phyloP scores from a whole-genome alignment of 768 basidiomycete genomes.

The Hemileccinum impolitum region DNA sequence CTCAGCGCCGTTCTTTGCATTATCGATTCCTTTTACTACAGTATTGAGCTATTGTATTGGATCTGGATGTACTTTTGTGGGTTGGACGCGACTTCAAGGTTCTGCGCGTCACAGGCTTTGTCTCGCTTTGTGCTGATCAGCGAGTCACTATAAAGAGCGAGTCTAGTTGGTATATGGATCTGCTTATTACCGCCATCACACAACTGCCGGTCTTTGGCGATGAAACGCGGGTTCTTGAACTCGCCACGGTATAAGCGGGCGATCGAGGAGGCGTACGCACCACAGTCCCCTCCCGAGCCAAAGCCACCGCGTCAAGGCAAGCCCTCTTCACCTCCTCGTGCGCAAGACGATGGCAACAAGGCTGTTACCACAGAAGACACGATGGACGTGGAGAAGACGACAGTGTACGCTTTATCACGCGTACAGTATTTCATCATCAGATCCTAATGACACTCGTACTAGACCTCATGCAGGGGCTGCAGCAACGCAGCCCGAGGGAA shows the following conservation, averaged over 20 bases:
- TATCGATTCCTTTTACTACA: conserved; percentile 7
- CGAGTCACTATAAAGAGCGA: neutral
- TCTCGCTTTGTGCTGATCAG: neutral
- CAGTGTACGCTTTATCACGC: no score
- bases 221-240: conserved; percentile 25
- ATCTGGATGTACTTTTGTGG: conserved; percentile 10
- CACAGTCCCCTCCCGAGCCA: neutral
- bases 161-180: neutral
- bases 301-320: neutral
- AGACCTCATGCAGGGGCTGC: no score
- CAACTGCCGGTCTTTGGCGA: no score
- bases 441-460: neutral
- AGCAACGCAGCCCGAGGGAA: no score
- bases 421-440: no score
- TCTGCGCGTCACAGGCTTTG: no score
- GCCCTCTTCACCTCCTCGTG: neutral
- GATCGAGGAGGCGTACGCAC: conserved; percentile 7
- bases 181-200: neutral
- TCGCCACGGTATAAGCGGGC: conserved; percentile 5
- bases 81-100: no score
- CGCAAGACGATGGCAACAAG: neutral
- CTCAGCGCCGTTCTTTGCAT: conserved; percentile 30
- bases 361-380: neutral
- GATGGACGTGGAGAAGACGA: neutral
- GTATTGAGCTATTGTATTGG: conserved; percentile 8